Conservation (phyloP, 192 early-diverging fungal genomes). For the Nowakowskiella sp. region DNA sequence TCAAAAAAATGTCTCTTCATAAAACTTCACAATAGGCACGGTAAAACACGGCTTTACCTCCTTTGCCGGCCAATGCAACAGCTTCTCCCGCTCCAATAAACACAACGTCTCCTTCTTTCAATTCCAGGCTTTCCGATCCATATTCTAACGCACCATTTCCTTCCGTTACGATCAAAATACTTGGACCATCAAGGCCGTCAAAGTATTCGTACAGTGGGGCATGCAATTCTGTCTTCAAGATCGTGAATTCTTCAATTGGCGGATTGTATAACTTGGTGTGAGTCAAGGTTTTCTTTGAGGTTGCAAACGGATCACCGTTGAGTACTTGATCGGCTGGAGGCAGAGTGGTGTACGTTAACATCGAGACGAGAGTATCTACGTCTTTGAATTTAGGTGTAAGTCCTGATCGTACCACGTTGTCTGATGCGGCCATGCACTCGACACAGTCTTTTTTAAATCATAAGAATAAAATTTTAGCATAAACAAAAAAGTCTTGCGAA, state of each 20-base stretch:
- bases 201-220: constrained; percentile 45
- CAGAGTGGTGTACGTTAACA: constrained; percentile 86
- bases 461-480: constrained; percentile 5
- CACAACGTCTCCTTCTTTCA: background rate
- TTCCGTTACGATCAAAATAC: constrained; percentile 73
- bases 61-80: too few relatives aligned
- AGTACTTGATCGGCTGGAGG: constrained; percentile 76
- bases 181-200: constrained; percentile 64
- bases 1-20: too few relatives aligned
- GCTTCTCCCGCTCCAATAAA: too few relatives aligned
- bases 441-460: constrained; percentile 66
- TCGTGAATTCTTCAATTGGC: constrained; percentile 92
- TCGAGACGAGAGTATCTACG: constrained; percentile 76
- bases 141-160: constrained; percentile 69
- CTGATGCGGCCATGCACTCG: constrained; percentile 96
- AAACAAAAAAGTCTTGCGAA: background rate
- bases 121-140: background rate
- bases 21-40: too few relatives aligned
- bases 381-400: constrained; percentile 97
- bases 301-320: constrained; percentile 46
- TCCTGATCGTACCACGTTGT: constrained; percentile 95
- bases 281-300: constrained; percentile 22
- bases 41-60: too few relatives aligned
- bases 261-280: constrained; percentile 79
- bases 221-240: constrained; percentile 55